Conservation (phyloP, 2,329 filamentous ascomycete genomes). For the Juglanconis sp. region DNA sequence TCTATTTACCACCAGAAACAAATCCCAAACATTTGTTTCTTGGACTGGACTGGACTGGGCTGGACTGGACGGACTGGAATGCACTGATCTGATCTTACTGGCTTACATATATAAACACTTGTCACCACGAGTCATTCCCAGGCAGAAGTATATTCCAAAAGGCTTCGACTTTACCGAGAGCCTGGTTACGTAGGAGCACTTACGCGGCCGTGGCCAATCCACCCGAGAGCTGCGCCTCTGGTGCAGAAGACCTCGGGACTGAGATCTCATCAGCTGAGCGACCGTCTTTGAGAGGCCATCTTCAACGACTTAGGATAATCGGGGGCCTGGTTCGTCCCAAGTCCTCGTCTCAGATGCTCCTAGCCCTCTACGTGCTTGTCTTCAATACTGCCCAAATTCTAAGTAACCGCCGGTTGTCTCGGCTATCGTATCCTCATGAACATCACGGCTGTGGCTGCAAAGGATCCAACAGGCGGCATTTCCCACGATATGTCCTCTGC, state of each 20-base stretch:
- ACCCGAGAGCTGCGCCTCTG: neutral
- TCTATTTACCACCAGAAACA: slow-evolving; percentile 12
- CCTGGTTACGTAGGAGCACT: slow-evolving; percentile 5
- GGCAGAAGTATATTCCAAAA: neutral
- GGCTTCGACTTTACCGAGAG: neutral
- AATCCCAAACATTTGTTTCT: slow-evolving; percentile 7
- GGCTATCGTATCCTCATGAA: neutral
- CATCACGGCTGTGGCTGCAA: too few species aligned
- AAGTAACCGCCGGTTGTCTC: neutral
- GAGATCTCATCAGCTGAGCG: neutral
- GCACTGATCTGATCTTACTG: too few species aligned
- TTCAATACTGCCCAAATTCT: neutral
- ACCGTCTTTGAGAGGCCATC: too few species aligned
- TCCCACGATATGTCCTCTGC: neutral
- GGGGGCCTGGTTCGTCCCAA: neutral
- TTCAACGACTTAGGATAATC: neutral
- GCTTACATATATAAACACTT: neutral
- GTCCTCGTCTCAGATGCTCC: neutral
- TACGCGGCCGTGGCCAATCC: slow-evolving; percentile 9
- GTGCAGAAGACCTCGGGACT: neutral
- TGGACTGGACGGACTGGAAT: too few species aligned
- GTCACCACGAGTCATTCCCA: neutral
- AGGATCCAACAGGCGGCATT: too few species aligned
- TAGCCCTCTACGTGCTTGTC: neutral
- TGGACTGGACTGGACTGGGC: neutral